Evolutionary conservation across 352 stramenopile genomes (phyloP).

Genomic region (Phytophthora megakarya): DNA sequence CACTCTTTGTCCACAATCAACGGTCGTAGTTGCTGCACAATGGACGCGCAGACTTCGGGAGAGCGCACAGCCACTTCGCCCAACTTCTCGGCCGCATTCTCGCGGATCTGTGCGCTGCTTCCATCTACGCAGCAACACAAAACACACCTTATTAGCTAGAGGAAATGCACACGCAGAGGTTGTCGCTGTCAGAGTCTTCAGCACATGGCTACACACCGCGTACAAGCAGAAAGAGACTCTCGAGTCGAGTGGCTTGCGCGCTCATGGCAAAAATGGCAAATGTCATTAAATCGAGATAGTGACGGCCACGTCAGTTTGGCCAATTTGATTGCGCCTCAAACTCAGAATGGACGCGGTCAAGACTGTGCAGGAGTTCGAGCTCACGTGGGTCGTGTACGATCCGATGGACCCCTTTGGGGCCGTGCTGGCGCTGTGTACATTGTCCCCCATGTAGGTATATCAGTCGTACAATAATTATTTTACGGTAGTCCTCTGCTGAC

Average conservation of each 20-base stretch:
- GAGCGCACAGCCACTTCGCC: slow-evolving; percentile 61
- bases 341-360: slow-evolving; percentile 19
- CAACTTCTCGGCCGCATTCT: slow-evolving; percentile 74
- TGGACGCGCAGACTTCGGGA: slow-evolving; percentile 50
- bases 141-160: slow-evolving; percentile 15
- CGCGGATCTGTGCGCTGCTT: slow-evolving; percentile 66
- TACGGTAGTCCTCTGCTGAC: slow-evolving; percentile 10
- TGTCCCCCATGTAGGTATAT: slow-evolving; percentile 69
- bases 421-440: slow-evolving; percentile 72
- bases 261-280: slow-evolving; percentile 15
- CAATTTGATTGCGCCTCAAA: too few relatives aligned
- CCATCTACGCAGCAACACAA: slow-evolving; percentile 48
- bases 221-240: slow-evolving; percentile 82
- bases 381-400: slow-evolving; percentile 88
- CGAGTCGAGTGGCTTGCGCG: slow-evolving; percentile 65
- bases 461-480: background rate
- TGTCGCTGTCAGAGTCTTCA: background rate
- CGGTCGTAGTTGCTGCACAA: slow-evolving; percentile 61
- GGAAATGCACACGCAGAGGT: background rate
- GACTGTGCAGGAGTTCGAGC: slow-evolving; percentile 72
- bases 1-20: slow-evolving; percentile 61
- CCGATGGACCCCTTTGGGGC: slow-evolving; percentile 65
- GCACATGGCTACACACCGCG: slow-evolving; percentile 37
- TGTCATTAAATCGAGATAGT: slow-evolving; percentile 14
- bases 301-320: slow-evolving; percentile 12